Base-by-base conservation (phyloP, 2,329 filamentous ascomycete genomes). In the Alternaria atra region DNA sequence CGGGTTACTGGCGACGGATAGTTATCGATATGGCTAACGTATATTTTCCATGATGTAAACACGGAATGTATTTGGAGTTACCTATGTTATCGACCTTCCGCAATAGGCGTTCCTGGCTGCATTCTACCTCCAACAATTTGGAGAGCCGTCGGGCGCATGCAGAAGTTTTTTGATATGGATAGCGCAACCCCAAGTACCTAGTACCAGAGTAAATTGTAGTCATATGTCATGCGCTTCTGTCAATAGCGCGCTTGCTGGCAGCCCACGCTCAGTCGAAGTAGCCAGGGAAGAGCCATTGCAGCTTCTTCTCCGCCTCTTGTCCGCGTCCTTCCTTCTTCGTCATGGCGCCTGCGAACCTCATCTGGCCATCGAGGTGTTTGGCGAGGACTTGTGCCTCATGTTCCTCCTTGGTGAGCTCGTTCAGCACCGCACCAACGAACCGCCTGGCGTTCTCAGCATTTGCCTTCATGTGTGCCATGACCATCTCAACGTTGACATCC, bases 401-500 rank as follows among this genome's bases (percentile, higher is more conserved):
- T 76, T 94, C 91, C 61, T 91, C 86, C 76, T 91, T 90, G 71
- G 87, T 89, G 71, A 98, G 84, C 80, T 93, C 90, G 79, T 98
- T 92, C 56, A 99, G 84, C 44, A 98, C 93, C 32, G 91, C 92
- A 35, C 88, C 92, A 34, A 99, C 90, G 58, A 98, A 90, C 52
- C 89, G 85, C 78, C 90, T 90, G 34, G 95, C 95, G 75, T 98
- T 99, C 75, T 90, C 85, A 53, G 91, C 86, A 80, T 99, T 99
- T 68, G 93, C 91, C 77, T 91, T 90, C 95, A 99, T 99, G 81
- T 97, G 92, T 63, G 89, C 91, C 89, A 97, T 92, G 57, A 99
- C 95, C 91, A 98, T 97, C 80, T 94, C 92, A 23, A 99, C 95
- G 64, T 93, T 94, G 64, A 99, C 95, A 63, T 87, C 84, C 67